Evolutionary conservation across 2,329 filamentous ascomycete species (phyloP).

Genomic region (Neurospora crassa): DNA sequence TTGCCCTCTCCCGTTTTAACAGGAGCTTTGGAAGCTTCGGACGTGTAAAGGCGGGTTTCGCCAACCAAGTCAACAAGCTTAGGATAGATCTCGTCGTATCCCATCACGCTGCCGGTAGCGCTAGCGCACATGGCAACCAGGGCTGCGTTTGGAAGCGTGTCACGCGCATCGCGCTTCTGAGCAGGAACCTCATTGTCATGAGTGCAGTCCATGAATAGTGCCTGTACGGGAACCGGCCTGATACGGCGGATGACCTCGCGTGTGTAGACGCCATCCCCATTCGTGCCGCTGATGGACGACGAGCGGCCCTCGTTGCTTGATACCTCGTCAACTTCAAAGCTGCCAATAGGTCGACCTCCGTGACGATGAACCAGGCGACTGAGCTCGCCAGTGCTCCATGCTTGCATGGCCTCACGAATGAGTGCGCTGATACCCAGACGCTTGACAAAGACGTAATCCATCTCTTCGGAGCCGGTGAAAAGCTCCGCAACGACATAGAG

Average conservation of each 20-base stretch:
- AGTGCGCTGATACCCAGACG: constrained; percentile 82
- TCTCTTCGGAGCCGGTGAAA: constrained; percentile 91
- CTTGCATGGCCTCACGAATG: constrained; percentile 96
- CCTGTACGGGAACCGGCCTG: constrained; percentile 80
- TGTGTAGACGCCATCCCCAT: constrained; percentile 27
- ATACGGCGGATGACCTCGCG: constrained; percentile 69
- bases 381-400: constrained; percentile 89
- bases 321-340: constrained; percentile 89
- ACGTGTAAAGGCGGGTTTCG: constrained; percentile 76
- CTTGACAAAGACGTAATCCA: constrained; percentile 93
- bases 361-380: constrained; percentile 89
- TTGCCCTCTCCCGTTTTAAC: constrained; percentile 61
- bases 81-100: constrained; percentile 94
- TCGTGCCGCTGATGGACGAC: constrained; percentile 14
- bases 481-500: constrained; percentile 90
- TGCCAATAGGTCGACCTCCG: constrained; percentile 88
- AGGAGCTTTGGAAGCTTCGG: constrained; percentile 55
- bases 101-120: constrained; percentile 92
- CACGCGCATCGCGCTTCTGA: constrained; percentile 87
- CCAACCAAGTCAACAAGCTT: constrained; percentile 86
- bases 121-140: constrained; percentile 94
- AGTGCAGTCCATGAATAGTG: constrained; percentile 97
- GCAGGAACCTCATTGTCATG: constrained; percentile 96
- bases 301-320: constrained; percentile 45
- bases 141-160: constrained; percentile 89